phyloP scores from a whole-genome alignment of 2,329 filamentous ascomycete species.

The Cladorrhinum sp. region DNA sequence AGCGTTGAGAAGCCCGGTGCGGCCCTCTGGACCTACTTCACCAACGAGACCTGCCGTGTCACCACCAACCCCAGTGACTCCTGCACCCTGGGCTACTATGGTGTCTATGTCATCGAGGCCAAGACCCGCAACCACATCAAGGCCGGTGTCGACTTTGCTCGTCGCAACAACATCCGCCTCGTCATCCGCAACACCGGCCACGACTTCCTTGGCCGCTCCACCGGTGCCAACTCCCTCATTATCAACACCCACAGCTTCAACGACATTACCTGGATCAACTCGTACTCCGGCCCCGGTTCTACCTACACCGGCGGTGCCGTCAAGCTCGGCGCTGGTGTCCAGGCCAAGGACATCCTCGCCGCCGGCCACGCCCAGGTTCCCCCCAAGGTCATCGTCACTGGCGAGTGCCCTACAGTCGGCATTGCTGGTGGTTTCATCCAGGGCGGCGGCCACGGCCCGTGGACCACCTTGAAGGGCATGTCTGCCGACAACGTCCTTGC shows the following conservation, averaged over 20 bases:
- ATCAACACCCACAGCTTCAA: constrained; percentile 58
- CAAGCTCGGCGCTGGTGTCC: constrained; percentile 52
- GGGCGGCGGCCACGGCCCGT: constrained; percentile 54
- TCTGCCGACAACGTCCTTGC: constrained; percentile 49
- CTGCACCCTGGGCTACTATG: constrained; percentile 41
- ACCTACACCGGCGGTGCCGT: constrained; percentile 47
- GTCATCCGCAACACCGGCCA: constrained; percentile 57
- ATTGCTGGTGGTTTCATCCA: constrained; percentile 58
- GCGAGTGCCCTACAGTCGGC: constrained; percentile 56
- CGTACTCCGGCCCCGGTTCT: constrained; percentile 31
- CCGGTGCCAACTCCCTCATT: constrained; percentile 54
- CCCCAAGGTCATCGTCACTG: constrained; percentile 45
- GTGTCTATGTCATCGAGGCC: constrained; percentile 35
- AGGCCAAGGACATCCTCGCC: constrained; percentile 43
- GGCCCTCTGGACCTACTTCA: constrained; percentile 40
- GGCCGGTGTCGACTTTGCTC: constrained; percentile 40
- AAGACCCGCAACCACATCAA: constrained; percentile 31
- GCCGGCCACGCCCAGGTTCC: constrained; percentile 39
- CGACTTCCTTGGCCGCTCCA: constrained; percentile 56
- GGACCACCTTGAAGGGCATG: constrained; percentile 43
- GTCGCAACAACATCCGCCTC: constrained; percentile 47
- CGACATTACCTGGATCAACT: constrained; percentile 40
- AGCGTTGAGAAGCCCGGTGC: constrained; percentile 26
- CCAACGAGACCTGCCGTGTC: constrained; percentile 39
- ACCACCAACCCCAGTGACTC: constrained; percentile 31